Evolutionary conservation across 208 protist species (phyloP).

Genomic region (Crithidia mellificae): DNA sequence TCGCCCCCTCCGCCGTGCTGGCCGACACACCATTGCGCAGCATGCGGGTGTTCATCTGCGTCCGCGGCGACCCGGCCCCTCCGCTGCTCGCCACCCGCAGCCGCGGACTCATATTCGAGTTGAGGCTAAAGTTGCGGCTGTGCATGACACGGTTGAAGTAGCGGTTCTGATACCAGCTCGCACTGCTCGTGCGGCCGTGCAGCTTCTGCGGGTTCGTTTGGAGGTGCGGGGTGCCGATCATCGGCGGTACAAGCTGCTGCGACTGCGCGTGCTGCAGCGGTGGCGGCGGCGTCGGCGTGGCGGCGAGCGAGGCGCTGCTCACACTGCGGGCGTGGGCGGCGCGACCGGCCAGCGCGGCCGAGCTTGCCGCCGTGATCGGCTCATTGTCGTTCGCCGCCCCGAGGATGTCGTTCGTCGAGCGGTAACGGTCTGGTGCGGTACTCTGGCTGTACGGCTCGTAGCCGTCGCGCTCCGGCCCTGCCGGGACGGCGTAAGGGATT

Average conservation of each 20-base stretch:
- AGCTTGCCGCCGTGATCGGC: conserved; percentile 4
- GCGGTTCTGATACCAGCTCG: conserved; percentile 58
- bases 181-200: conserved; percentile 65
- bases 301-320: conserved; percentile 4
- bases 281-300: background rate
- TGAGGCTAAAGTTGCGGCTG: conserved; percentile 24
- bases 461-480: conserved; percentile 16
- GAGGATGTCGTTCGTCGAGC: background rate
- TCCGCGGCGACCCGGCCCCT: background rate
- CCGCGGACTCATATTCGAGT: background rate
- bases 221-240: background rate
- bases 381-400: background rate
- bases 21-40: conserved; percentile 9
- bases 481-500: conserved; percentile 32
- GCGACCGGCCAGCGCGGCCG: background rate
- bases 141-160: conserved; percentile 43
- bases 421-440: background rate
- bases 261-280: no score
- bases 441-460: conserved; percentile 9
- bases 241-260: no score
- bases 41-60: background rate
- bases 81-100: background rate
- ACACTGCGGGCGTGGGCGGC: conserved; percentile 8
- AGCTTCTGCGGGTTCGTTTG: conserved; percentile 6
- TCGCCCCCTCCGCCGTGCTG: conserved; percentile 1